A percentile compares a stretch with the other conserved stretches of the same genome.
phyloP scores from a whole-genome alignment of 2,329 filamentous ascomycete species.

The Aspergillus calidoustus region DNA sequence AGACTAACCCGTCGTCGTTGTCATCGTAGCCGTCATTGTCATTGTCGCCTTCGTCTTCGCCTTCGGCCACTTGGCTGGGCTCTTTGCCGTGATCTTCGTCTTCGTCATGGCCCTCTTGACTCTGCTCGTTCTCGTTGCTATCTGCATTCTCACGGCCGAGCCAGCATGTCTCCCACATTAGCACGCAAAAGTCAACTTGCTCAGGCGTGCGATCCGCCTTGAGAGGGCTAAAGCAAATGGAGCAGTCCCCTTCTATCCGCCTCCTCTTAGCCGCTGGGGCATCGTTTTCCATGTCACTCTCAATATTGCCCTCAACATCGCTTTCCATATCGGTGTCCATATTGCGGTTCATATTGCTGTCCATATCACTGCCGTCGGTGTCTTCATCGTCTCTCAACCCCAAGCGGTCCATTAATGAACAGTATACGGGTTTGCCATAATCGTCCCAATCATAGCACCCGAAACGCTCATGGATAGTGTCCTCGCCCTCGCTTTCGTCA shows the following conservation, averaged over 20 bases:
- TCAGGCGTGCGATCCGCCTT: background rate
- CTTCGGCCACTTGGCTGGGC: background rate
- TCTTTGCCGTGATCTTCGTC: background rate
- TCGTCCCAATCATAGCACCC: background rate
- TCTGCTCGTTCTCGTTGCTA: background rate
- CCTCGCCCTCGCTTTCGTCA: background rate
- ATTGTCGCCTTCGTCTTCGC: slow-evolving; percentile 1
- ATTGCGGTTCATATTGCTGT: too few relatives aligned
- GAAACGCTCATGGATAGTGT: background rate
- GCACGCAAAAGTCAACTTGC: background rate
- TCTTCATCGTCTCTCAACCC: too few relatives aligned
- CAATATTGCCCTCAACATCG: background rate
- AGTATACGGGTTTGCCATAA: background rate
- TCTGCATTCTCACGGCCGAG: background rate
- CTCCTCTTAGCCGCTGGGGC: background rate
- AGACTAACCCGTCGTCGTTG: slow-evolving; percentile 9
- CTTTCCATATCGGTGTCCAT: too few relatives aligned
- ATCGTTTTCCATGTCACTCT: background rate
- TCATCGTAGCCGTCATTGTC: background rate
- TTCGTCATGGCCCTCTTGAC: background rate
- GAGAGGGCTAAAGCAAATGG: background rate
- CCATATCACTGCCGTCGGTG: too few relatives aligned
- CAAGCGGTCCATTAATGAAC: too few relatives aligned
- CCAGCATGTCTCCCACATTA: background rate
- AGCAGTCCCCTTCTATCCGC: slow-evolving; percentile 2